Base-by-base conservation (phyloP, 768 basidiomycete species). In the Tulasnella sp. region DNA sequence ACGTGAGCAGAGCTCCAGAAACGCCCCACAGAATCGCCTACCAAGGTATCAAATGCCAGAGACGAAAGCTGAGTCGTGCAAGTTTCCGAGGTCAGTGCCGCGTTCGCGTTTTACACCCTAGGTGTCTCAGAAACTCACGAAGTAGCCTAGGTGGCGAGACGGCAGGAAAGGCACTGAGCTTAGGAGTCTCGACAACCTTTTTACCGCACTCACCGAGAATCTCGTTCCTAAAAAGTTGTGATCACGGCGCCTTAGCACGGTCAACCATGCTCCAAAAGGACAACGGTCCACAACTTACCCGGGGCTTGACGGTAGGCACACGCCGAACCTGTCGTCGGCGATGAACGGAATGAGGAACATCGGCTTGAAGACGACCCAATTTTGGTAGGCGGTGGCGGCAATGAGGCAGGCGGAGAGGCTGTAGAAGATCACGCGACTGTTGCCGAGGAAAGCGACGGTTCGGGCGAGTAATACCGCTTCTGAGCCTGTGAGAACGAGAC, bases 321-420 rank as follows among this genome's bases (percentile, higher is more conserved):
- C 67, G n/a, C 77, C 77, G 9, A 3, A 35, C 6, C 67, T 73
- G n/a, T 32, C 40, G 23, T 15, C 37, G 20, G 77, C 37, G 26
- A 77, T 6, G 69, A 77, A 77, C 1, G 77, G 69, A 10, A 77
- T 26, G 67, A 77, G 61, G 10, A 46, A 16, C 77, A 77, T 71
- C 0, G 77, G 77, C 44, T 44, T 37, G 69, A 77, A 77, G 23
- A 77, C 71, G 29, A 77, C 77, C 77, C 77, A 77, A 10, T 44
- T 71, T 29, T 77, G 77, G 23, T 71, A 77, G 37, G 69, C 69
- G n/a, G 42, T 26, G 26, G 70, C 42, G 29, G 48, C 46, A 23
- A 57, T 6, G 55, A 76, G 75, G 75, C 75, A 76, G 29, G 44
- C 42, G 3, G 77, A 70, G 23, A 77, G 61, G 29, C 35, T 23